Percentiles rank a stretch among this genome's conserved stretches.
Evolutionary conservation across 257 asterid species (phyloP).

Genomic region (Cinchona pubescens): DNA sequence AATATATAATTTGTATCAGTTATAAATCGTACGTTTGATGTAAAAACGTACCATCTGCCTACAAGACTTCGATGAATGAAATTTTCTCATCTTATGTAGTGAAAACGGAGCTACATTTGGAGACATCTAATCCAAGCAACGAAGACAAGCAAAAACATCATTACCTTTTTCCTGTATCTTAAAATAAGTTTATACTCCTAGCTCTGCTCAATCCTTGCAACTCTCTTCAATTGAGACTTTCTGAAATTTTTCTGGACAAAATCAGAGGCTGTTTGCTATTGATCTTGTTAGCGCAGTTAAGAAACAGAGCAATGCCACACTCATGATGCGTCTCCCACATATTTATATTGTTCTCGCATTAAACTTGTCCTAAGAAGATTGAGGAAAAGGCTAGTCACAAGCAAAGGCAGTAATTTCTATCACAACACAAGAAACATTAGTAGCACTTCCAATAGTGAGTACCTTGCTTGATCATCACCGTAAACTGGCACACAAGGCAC

Average conservation of each 20-base stretch:
- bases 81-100: neutral
- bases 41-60: too few species aligned
- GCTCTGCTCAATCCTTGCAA: neutral
- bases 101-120: neutral
- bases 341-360: neutral
- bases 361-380: neutral
- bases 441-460: constrained; percentile 14
- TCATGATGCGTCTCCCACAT: neutral
- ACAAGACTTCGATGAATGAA: too few species aligned
- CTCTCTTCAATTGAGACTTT: neutral
- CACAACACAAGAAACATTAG: neutral
- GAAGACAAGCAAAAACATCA: neutral
- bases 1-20: neutral
- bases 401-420: neutral
- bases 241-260: neutral
- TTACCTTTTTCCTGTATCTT: neutral
- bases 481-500: constrained; percentile 81
- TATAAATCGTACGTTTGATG: neutral
- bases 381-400: neutral
- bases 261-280: neutral
- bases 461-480: constrained; percentile 95
- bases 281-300: neutral
- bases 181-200: neutral
- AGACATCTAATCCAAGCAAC: neutral
- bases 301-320: neutral